These are phyloP conservation scores for Rossbeevera mucosa DNA, from an alignment of 768 basidiomycete species.

Conservation along the genomic window DNA sequence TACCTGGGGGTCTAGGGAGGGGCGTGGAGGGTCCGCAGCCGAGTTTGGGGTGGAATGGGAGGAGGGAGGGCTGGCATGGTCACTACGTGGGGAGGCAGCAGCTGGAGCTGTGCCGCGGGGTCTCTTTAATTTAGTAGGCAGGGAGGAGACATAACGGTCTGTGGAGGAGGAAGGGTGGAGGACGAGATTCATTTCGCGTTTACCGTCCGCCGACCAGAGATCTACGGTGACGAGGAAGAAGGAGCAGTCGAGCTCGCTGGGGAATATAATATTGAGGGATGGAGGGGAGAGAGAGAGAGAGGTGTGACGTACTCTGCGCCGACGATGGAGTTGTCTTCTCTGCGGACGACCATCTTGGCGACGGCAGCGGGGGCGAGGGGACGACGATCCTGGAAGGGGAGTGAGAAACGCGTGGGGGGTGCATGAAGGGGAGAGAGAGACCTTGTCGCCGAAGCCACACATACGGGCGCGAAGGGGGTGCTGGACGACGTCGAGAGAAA, in stretches of 20 bases:
- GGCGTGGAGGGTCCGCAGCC: constrained; percentile 34
- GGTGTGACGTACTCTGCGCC: constrained; percentile 64
- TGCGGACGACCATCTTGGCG: constrained; percentile 73
- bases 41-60: constrained; percentile 46
- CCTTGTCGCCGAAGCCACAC: constrained; percentile 97
- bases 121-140: constrained; percentile 35
- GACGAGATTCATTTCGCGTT: constrained; percentile 84
- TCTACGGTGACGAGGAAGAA: constrained; percentile 93
- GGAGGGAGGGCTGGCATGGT: constrained; percentile 44
- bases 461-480: constrained; percentile 88
- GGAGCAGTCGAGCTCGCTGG: constrained; percentile 77
- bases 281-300: not conserved
- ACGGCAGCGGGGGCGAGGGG: constrained; percentile 89
- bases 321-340: constrained; percentile 61
- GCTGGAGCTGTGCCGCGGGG: constrained; percentile 31
- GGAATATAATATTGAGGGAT: not conserved
- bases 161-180: constrained; percentile 72
- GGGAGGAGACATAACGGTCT: constrained; percentile 62
- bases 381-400: constrained; percentile 66
- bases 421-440: constrained; percentile 29
- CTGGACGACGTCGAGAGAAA: constrained; percentile 81
- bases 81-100: constrained; percentile 28
- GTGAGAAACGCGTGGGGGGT: constrained; percentile 10
- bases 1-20: constrained; percentile 44
- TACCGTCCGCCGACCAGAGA: constrained; percentile 81